A percentile compares a stretch with the other conserved stretches of the same genome.
phyloP scores from a whole-genome alignment of 192 early-diverging fungal genomes.

The Tieghemiomyces parasiticus region DNA sequence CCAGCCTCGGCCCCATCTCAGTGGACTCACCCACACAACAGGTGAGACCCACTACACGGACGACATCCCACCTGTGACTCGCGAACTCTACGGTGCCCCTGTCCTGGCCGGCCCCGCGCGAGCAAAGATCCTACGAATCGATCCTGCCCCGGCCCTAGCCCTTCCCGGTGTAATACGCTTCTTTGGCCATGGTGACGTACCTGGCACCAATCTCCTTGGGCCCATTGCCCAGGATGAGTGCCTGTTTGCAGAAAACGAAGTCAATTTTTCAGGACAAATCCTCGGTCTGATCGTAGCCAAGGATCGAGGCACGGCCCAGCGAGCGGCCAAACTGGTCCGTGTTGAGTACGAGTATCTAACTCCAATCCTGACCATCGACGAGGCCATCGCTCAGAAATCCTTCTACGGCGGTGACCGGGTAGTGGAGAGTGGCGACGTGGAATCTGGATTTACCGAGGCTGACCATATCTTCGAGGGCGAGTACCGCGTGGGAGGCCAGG shows the following conservation, averaged over 20 bases:
- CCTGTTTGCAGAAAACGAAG: slow-evolving; percentile 55
- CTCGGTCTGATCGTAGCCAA: slow-evolving; percentile 72
- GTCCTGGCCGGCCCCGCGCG: slow-evolving; percentile 50
- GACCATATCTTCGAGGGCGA: slow-evolving; percentile 38
- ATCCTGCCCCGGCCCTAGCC: slow-evolving; percentile 39
- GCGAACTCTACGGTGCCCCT: slow-evolving; percentile 53
- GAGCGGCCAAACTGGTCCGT: slow-evolving; percentile 50
- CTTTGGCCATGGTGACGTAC: slow-evolving; percentile 51
- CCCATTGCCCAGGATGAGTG: slow-evolving; percentile 57
- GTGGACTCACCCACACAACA: slow-evolving; percentile 70
- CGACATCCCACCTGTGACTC: slow-evolving; percentile 55
- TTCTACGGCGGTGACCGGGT: slow-evolving; percentile 37
- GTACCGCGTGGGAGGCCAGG: slow-evolving; percentile 41
- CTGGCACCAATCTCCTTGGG: slow-evolving; percentile 38
- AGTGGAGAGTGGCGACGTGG: slow-evolving; percentile 49
- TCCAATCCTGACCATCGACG: slow-evolving; percentile 61
- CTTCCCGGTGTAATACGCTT: slow-evolving; percentile 49
- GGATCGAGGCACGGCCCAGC: slow-evolving; percentile 41
- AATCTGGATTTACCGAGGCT: slow-evolving; percentile 28
- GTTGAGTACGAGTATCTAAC: slow-evolving; percentile 57
- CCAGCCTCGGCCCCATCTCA: slow-evolving; percentile 48
- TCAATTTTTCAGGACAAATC: slow-evolving; percentile 53
- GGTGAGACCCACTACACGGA: slow-evolving; percentile 73
- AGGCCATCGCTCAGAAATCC: slow-evolving; percentile 51
- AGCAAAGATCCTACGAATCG: slow-evolving; percentile 46